Conservation (phyloP, 208 protist genomes). For the Naegleria lovaniensis region DNA sequence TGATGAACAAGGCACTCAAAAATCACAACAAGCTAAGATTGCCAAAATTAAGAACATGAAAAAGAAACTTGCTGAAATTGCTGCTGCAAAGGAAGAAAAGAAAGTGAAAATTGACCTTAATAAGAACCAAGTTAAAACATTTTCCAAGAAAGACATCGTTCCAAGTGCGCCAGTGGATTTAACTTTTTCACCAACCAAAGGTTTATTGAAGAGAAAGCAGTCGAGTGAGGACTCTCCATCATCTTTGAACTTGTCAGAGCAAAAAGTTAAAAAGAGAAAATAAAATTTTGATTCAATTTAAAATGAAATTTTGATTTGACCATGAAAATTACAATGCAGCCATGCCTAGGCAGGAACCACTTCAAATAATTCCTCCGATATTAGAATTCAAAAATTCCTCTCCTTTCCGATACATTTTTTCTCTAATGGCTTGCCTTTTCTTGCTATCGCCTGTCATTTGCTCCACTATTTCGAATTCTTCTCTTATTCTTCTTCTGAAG, state of each 20-base stretch:
- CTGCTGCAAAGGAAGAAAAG: neutral
- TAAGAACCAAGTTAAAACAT: slow-evolving; percentile 7
- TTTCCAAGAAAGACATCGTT: neutral
- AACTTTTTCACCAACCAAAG: neutral
- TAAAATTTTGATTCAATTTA: neutral
- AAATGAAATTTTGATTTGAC: neutral
- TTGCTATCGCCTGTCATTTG: neutral
- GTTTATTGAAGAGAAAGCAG: neutral
- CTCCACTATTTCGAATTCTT: neutral
- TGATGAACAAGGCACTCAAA: too few species aligned
- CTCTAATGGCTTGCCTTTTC: neutral
- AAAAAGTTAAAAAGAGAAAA: neutral
- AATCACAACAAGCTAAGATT: neutral
- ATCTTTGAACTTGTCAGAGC: neutral
- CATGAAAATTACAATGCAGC: neutral
- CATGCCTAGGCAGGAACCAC: too few species aligned
- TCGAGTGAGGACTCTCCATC: neutral
- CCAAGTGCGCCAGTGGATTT: neutral
- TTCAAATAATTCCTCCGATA: neutral
- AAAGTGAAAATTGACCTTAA: neutral
- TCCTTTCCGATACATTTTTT: neutral
- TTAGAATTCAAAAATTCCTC: neutral
- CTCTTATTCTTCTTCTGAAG: neutral
- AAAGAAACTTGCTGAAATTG: neutral
- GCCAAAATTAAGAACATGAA: neutral